These are phyloP conservation scores for Petunia secreta DNA, from an alignment of 257 asterid genomes.

Conservation along the genomic window DNA sequence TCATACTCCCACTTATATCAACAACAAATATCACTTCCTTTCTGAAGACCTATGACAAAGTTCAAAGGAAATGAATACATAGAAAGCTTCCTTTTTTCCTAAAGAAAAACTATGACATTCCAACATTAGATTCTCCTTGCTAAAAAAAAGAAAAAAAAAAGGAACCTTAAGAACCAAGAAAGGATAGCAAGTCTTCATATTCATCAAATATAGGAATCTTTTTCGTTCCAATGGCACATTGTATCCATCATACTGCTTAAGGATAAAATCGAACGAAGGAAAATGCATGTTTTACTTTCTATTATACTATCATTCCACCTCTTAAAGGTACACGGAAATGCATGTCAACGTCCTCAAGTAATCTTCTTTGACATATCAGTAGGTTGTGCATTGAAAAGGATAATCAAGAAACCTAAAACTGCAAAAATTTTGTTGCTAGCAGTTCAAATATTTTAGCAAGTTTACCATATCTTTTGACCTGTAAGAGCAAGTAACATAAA, in stretches of 20 bases:
- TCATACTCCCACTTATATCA: slow-evolving; percentile 82
- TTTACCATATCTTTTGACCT: not conserved
- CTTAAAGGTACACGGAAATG: not conserved
- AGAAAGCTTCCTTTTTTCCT: not conserved
- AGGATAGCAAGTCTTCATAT: not conserved
- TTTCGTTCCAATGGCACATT: not conserved
- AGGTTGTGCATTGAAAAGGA: not conserved
- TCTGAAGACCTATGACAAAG: slow-evolving; percentile 52
- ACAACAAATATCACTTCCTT: slow-evolving; percentile 72
- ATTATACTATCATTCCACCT: not conserved
- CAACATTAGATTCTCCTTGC: not conserved
- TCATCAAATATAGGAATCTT: not conserved
- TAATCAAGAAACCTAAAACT: not conserved
- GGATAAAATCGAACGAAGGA: not conserved
- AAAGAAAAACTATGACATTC: not conserved
- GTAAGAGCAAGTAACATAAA: too few species aligned
- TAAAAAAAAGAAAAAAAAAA: not conserved
- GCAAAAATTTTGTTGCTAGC: not conserved
- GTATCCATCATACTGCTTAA: not conserved
- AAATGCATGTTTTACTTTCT: not conserved
- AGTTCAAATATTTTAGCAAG: not conserved
- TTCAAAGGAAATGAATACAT: not conserved
- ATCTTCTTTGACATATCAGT: not conserved
- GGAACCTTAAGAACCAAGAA: not conserved
- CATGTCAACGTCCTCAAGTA: not conserved